A percentile compares a stretch with the other conserved stretches of the same genome.
Evolutionary conservation across 495 filamentous ascomycete genomes (phyloP).

Genomic region (Penicillium diatomitis): DNA sequence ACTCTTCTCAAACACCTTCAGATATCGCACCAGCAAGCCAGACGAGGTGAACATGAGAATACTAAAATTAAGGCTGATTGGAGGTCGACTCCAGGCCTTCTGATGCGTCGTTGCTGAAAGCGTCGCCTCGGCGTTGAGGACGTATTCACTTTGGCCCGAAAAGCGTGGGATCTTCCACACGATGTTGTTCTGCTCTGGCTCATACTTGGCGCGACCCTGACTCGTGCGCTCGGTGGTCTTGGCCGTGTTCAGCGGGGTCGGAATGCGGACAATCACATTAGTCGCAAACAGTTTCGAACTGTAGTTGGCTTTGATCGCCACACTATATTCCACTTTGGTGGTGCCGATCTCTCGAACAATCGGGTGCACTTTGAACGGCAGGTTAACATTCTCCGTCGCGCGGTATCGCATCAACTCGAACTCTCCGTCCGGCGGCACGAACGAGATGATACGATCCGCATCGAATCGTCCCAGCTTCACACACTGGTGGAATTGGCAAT

Average conservation of each 20-base stretch:
- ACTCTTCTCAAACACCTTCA: constrained; percentile 99
- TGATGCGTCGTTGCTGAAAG: constrained; percentile 97
- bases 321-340: constrained; percentile 97
- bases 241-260: constrained; percentile 94
- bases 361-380: constrained; percentile 97
- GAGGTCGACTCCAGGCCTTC: constrained; percentile 93
- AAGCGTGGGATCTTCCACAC: constrained; percentile 99
- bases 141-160: constrained; percentile 89
- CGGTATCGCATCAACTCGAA: constrained; percentile 99
- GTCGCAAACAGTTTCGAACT: constrained; percentile 94
- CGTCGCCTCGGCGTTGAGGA: constrained; percentile 86
- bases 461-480: constrained; percentile 97
- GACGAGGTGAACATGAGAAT: constrained; percentile 97
- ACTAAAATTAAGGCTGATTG: constrained; percentile 82
- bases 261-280: constrained; percentile 92
- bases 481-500: constrained; percentile 99
- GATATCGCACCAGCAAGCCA: constrained; percentile 83
- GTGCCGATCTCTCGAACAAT: constrained; percentile 97
- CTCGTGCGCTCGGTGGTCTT: constrained; percentile 86
- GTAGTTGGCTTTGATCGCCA: constrained; percentile 95
- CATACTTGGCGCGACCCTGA: constrained; percentile 97
- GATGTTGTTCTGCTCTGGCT: constrained; percentile 95
- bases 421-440: constrained; percentile 95
- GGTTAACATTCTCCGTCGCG: constrained; percentile 98
- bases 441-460: constrained; percentile 93